phyloP scores from a whole-genome alignment of 352 stramenopile genomes.

The Phytophthora palmivora region DNA sequence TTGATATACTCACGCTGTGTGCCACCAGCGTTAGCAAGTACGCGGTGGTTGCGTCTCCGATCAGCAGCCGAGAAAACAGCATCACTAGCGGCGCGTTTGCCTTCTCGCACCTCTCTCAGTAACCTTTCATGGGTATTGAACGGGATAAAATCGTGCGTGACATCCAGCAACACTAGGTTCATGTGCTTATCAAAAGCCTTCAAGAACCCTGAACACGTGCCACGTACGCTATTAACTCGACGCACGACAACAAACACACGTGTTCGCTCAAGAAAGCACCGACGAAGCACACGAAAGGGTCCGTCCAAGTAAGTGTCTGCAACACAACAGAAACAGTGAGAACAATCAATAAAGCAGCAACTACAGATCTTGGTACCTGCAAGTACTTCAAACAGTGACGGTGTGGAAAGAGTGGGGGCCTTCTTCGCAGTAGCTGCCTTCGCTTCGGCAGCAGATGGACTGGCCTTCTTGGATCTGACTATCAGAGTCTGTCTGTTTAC shows the following conservation, averaged over 20 bases:
- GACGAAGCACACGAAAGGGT: constrained; percentile 85
- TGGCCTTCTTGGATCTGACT: constrained; percentile 39
- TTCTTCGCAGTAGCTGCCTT: constrained; percentile 19
- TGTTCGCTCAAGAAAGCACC: constrained; percentile 81
- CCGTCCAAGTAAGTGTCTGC: constrained; percentile 82
- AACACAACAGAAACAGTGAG: constrained; percentile 1
- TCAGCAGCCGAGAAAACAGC: constrained; percentile 62
- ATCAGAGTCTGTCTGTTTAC: constrained; percentile 56
- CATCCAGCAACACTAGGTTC: constrained; percentile 94
- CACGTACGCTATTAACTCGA: constrained; percentile 91
- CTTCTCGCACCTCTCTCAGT: constrained; percentile 42
- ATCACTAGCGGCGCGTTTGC: constrained; percentile 22
- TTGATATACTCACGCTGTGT: constrained; percentile 61
- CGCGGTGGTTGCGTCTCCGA: constrained; percentile 46
- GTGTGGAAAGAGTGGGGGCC: constrained; percentile 7
- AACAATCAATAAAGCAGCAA: constrained; percentile 6
- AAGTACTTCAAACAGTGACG: constrained; percentile 62
- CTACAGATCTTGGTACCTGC: constrained; percentile 41
- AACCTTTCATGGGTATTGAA: constrained; percentile 41
- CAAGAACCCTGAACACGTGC: constrained; percentile 91
- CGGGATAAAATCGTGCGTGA: constrained; percentile 78
- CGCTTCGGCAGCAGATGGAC: constrained; percentile 17
- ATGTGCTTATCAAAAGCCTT: constrained; percentile 96
- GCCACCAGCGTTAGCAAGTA: constrained; percentile 36
- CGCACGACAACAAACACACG: constrained; percentile 89